Evolutionary conservation across 2,329 filamentous ascomycete species (phyloP).

Genomic region (Colletotrichum musicola): DNA sequence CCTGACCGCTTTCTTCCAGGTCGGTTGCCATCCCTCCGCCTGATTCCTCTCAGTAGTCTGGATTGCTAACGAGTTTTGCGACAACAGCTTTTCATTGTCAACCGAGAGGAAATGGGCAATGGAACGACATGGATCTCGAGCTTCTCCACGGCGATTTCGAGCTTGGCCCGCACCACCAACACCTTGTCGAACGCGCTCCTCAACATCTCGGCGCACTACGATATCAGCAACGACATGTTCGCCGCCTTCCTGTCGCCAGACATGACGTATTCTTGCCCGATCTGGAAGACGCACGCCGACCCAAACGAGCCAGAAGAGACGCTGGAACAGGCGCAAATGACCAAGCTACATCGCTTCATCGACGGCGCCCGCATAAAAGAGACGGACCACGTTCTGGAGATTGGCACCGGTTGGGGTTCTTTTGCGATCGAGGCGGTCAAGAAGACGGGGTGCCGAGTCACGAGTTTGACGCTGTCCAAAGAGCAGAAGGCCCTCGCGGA

Average conservation of each 20-base stretch:
- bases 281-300: conserved; percentile 67
- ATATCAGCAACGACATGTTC: conserved; percentile 83
- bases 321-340: conserved; percentile 75
- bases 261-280: conserved; percentile 82
- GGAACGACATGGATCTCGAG: conserved; percentile 73
- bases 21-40: conserved; percentile 47
- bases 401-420: conserved; percentile 81
- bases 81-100: conserved; percentile 75
- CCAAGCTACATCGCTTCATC: conserved; percentile 76
- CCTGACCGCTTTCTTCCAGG: conserved; percentile 76
- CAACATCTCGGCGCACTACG: conserved; percentile 80
- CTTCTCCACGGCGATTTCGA: conserved; percentile 68
- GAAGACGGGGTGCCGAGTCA: conserved; percentile 76
- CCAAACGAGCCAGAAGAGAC: conserved; percentile 62
- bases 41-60: conserved; percentile 5
- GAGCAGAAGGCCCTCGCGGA: conserved; percentile 79
- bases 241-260: conserved; percentile 79
- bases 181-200: conserved; percentile 69
- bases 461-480: conserved; percentile 74
- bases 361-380: conserved; percentile 72
- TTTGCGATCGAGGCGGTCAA: conserved; percentile 78
- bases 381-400: conserved; percentile 78
- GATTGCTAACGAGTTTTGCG: background rate
- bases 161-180: conserved; percentile 69
- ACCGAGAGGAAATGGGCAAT: conserved; percentile 73